Conservation (phyloP, 2,329 filamentous ascomycete species). For the Xylaria sp. region DNA sequence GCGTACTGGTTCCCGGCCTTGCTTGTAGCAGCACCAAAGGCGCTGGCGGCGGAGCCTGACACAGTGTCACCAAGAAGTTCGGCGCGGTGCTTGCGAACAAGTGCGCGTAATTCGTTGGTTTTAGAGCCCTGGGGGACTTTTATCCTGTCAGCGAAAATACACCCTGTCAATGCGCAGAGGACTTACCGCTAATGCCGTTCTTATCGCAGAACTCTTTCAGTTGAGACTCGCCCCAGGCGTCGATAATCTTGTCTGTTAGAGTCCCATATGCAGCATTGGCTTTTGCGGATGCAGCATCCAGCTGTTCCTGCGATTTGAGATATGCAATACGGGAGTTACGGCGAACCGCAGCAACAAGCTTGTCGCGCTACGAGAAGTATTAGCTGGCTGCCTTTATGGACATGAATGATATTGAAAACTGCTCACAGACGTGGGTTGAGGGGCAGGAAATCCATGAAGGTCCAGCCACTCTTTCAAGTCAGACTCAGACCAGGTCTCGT, state of each 20-base stretch:
- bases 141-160: constrained; percentile 27
- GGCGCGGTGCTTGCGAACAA: constrained; percentile 88
- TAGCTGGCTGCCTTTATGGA: constrained; percentile 22
- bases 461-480: constrained; percentile 96
- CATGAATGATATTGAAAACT: rapidly evolving
- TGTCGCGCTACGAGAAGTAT: constrained; percentile 70
- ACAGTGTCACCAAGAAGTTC: constrained; percentile 74
- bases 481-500: constrained; percentile 89
- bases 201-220: constrained; percentile 94
- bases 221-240: constrained; percentile 87
- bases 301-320: constrained; percentile 70
- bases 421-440: constrained; percentile 75
- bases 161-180: neutral
- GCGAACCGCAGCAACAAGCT: constrained; percentile 86
- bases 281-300: constrained; percentile 69
- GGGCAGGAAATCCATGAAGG: constrained; percentile 83
- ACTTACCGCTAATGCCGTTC: constrained; percentile 73
- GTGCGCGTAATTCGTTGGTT: constrained; percentile 86
- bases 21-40: constrained; percentile 77
- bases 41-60: constrained; percentile 65
- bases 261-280: constrained; percentile 76
- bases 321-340: constrained; percentile 87
- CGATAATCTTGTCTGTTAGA: constrained; percentile 83
- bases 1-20: constrained; percentile 80
- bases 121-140: constrained; percentile 91